Evolutionary conservation across 2,329 filamentous ascomycete species (phyloP).

Genomic region (Macrophomina tecta): DNA sequence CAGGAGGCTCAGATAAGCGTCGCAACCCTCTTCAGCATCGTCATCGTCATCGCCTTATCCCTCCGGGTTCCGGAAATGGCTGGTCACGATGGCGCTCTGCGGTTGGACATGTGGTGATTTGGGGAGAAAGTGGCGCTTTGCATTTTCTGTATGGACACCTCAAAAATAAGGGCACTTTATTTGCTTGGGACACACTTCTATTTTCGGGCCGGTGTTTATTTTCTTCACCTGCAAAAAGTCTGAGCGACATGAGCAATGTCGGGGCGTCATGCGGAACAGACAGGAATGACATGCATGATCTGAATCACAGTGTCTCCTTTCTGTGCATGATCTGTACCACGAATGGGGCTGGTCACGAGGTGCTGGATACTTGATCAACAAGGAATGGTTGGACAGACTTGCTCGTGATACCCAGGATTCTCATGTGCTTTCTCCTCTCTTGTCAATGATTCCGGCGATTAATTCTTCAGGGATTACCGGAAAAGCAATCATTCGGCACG

Average conservation of each 20-base stretch:
- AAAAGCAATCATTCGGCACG: too few species aligned
- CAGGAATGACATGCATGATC: constrained; percentile 25
- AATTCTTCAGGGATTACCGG: too few species aligned
- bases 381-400: too few species aligned
- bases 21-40: not conserved
- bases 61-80: not conserved
- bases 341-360: too few species aligned
- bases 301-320: not conserved
- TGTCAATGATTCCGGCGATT: too few species aligned
- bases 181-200: constrained; percentile 14
- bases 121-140: constrained; percentile 2
- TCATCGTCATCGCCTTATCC: not conserved
- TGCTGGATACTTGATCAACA: too few species aligned
- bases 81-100: constrained; percentile 18
- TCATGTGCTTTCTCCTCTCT: too few species aligned
- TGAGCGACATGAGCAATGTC: constrained; percentile 15
- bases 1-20: constrained; percentile 87
- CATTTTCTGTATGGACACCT: constrained; percentile 23
- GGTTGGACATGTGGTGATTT: constrained; percentile 9
- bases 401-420: too few species aligned
- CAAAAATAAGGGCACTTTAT: constrained; percentile 22
- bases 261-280: constrained; percentile 19
- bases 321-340: not conserved
- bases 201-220: constrained; percentile 21
- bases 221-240: constrained; percentile 1